phyloP scores from a whole-genome alignment of 2,329 filamentous ascomycete species.

The Sporothrix brasiliensis region DNA sequence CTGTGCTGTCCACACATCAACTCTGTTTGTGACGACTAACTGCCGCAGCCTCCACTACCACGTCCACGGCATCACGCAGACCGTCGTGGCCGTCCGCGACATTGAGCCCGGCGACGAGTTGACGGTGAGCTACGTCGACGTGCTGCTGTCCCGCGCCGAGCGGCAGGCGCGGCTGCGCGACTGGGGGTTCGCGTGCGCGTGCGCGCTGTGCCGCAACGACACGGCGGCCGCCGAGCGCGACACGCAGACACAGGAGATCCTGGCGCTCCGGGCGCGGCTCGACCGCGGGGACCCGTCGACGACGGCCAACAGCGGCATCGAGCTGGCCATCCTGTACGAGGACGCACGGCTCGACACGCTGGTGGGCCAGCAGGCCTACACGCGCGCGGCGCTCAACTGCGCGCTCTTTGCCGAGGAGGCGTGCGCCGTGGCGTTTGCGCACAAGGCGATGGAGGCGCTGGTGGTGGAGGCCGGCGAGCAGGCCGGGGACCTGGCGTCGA shows the following conservation, averaged over 20 bases:
- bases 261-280: slow-evolving; percentile 39
- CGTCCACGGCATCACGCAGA: slow-evolving; percentile 44
- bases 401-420: slow-evolving; percentile 45
- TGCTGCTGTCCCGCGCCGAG: slow-evolving; percentile 37
- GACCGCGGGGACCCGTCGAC: slow-evolving; percentile 30
- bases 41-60: slow-evolving; percentile 40
- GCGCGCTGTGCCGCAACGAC: slow-evolving; percentile 40
- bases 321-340: slow-evolving; percentile 43
- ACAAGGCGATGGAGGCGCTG: slow-evolving; percentile 42
- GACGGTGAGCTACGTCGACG: slow-evolving; percentile 45
- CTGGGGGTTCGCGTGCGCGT: slow-evolving; percentile 47
- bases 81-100: slow-evolving; percentile 44
- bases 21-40: background rate
- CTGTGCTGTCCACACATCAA: background rate
- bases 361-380: slow-evolving; percentile 43
- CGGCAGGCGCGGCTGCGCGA: slow-evolving; percentile 41
- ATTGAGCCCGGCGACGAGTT: slow-evolving; percentile 46
- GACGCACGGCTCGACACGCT: slow-evolving; percentile 43
- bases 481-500: slow-evolving; percentile 40
- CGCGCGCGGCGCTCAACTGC: slow-evolving; percentile 46
- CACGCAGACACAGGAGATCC: slow-evolving; percentile 36
- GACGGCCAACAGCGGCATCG: slow-evolving; percentile 40
- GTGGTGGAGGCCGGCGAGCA: slow-evolving; percentile 42
- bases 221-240: slow-evolving; percentile 38
- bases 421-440: slow-evolving; percentile 42